Evolutionary conservation across 2,329 filamentous ascomycete species (phyloP), one percentile per base, ranked within the genome.

Genomic region (Fragosphaeria purpurea): DNA sequence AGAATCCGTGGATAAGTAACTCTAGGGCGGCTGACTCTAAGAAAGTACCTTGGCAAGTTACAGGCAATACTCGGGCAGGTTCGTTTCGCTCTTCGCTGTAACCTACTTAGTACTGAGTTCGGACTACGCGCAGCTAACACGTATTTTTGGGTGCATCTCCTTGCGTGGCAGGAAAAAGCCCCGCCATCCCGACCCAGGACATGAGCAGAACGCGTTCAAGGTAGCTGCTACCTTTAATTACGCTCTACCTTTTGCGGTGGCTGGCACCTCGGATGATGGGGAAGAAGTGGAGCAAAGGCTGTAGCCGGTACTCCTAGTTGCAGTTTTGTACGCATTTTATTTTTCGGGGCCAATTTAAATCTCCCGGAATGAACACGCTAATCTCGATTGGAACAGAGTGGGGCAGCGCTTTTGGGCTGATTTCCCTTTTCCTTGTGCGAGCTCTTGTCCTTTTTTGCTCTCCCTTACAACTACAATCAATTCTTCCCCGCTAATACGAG

Each of bases 351-450:
- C 53, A 53, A 46, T 53, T 50, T 55, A 54, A 58, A 56, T 54
- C 50, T 55, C 52, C 57, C 52, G 57, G 54, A 56, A 56, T 54
- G 46, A 53, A 41, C 4, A 37, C 2, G 49, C 55, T 59, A 58
- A 49, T n/a, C 53, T 44, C 6, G 22, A 53, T 48, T 32, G 22
- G 47, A 50, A 42, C 43, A 34, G 40, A 45, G 44, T 55, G 56
- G 51, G 41, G 13, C 52, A 45, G 35, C 34, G 48, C 38, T 52
- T 51, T 39, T 50, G 51, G 46, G 44, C 46, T 52, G 50, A 49
- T 48, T 52, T 41, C 47, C 41, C 49, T 44, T 43, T 51, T 46
- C n/a, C 7, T 10, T 39, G n/a, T 38, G 2, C 22, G 22, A 22
- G 22, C n/a, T 34, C 43, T 32, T 38, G 41, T 49, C 42, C 11